Conservation (phyloP, 2,329 filamentous ascomycete genomes). For the Septoria petroselini region DNA sequence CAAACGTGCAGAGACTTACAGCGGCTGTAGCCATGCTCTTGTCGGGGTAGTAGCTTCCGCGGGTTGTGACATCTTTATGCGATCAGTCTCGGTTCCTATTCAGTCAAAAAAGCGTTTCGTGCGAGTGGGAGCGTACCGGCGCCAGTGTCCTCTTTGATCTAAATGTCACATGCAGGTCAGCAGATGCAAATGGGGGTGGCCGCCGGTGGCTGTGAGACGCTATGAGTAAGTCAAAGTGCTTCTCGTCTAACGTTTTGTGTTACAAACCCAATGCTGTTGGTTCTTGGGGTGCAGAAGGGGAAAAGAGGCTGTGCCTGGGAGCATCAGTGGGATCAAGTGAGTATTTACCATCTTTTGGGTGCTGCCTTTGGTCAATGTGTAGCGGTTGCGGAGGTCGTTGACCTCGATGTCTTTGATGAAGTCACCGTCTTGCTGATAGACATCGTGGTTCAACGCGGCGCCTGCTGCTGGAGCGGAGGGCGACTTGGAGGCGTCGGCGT, state of each 20-base stretch:
- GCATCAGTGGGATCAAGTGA: constrained; percentile 62
- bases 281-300: constrained; percentile 13
- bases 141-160: constrained; percentile 99
- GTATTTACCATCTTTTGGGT: constrained; percentile 99
- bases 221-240: constrained; percentile 48
- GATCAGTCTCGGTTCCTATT: constrained; percentile 49
- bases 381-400: constrained; percentile 95
- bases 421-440: constrained; percentile 94
- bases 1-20: constrained; percentile 55
- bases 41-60: constrained; percentile 94
- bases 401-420: constrained; percentile 99
- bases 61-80: constrained; percentile 95
- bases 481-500: constrained; percentile 54
- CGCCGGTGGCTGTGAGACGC: constrained; percentile 38
- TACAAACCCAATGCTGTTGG: constrained; percentile 34
- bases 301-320: constrained; percentile 41
- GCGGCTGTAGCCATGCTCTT: constrained; percentile 94
- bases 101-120: constrained; percentile 45
- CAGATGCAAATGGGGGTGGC: constrained; percentile 75
- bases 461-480: constrained; percentile 44
- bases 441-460: constrained; percentile 72
- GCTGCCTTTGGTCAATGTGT: constrained; percentile 92
- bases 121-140: constrained; percentile 79
- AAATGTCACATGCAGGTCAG: constrained; percentile 83
- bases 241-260: constrained; percentile 35